phyloP scores from a whole-genome alignment of 257 asterid genomes.

The Salvia miltiorrhiza region DNA sequence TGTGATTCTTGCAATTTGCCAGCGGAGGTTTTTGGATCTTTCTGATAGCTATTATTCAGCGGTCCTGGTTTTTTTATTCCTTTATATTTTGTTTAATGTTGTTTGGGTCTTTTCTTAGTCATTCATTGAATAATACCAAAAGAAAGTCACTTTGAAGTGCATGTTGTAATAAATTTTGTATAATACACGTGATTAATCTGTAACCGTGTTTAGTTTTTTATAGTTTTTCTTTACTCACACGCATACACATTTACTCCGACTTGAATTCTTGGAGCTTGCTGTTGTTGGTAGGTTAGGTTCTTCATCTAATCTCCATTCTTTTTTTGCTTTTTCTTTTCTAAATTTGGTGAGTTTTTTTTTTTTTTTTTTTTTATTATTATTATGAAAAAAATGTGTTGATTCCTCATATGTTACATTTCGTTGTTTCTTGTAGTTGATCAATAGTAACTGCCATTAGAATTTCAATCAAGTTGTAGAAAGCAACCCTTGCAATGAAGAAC shows the following conservation, averaged over 20 bases:
- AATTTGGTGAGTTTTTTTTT: background rate
- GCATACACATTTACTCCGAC: background rate
- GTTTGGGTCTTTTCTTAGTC: conserved; percentile 9
- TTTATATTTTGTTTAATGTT: conserved; percentile 9
- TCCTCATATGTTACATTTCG: conserved; percentile 1
- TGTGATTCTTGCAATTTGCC: conserved; percentile 13
- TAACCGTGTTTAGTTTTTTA: background rate
- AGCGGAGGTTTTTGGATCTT: background rate
- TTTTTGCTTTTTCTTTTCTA: too few relatives aligned
- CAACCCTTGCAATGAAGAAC: background rate
- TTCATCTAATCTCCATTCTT: background rate
- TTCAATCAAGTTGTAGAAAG: background rate
- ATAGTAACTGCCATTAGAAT: background rate
- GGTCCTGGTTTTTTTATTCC: background rate
- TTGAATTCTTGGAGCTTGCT: conserved; percentile 8
- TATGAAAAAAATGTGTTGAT: conserved; percentile 3
- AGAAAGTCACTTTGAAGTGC: background rate
- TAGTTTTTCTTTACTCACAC: background rate
- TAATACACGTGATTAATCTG: background rate
- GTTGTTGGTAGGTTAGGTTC: too few relatives aligned
- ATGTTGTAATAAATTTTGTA: conserved; percentile 1
- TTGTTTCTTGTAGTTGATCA: conserved; percentile 9
- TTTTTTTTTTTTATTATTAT: too few relatives aligned
- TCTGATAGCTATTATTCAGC: background rate
- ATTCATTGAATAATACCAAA: background rate